Base-by-base conservation (phyloP, 192 early-diverging fungal species). In the Endogone sp. region DNA sequence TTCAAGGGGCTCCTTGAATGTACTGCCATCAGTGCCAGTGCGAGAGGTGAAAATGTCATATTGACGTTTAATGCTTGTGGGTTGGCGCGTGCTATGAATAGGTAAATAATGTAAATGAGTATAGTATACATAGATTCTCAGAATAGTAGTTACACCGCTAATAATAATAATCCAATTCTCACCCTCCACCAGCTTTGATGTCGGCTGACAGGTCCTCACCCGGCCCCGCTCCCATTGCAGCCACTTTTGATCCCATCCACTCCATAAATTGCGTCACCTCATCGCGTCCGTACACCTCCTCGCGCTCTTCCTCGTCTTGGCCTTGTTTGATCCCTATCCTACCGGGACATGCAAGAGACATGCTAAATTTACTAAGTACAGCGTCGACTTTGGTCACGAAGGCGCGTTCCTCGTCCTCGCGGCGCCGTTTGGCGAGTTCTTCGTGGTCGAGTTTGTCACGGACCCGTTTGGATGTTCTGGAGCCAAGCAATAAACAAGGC, bases 401-500 rank as follows among this genome's bases (percentile, higher is more conserved):
- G 13, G 62, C 68, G 9, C 29, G 59, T 56, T 78, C 76, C 65
- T 78, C 76, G 20, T 70, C 57, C 54, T 72, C 21, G 56, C 73
- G 70, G 62, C 72, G 57, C 24, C 55, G 62, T 10, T 63, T 31
- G 16, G 72, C 61, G 23, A 44, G 23, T 67, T 78, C 71, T 44
- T 78, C 72, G 44, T 64, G 64, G 49, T 64, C 72, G 16, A 74
- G 63, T 30, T 78, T 78, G 30, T 78, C 65, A 21, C 61, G 64
- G 20, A 74, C 71, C 3, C 76, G 60, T 37, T 78, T 78, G 13
- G 76, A 78, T 23, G 76, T 69, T 64, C 76, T 78, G 37, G n/a
- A 27, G 37, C 16, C 37, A n/a, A n/a, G n/a, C n/a, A n/a, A n/a
- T n/a, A n/a, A n/a, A n/a, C n/a, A n/a, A n/a, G n/a, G n/a, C n/a